Base-by-base conservation (phyloP, 148 eudicot species). In the Polygonum maritimum region DNA sequence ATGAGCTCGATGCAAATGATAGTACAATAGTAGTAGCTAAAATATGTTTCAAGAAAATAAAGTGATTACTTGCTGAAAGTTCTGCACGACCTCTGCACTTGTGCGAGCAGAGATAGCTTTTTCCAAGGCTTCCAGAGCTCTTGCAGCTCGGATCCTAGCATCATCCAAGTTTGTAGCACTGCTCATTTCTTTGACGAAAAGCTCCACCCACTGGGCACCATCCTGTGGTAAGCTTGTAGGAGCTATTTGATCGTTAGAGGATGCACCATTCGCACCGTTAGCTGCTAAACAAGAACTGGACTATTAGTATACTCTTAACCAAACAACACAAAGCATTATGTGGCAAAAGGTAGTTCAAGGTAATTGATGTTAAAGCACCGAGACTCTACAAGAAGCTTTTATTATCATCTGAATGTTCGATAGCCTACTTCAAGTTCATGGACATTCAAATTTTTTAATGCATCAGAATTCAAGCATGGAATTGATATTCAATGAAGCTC, bases 161-260 rank as follows among this genome's bases (percentile, higher is more conserved):
- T 92, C 95, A 75, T 89, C 93, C 74, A 86, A 75, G 75, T 87
- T 87, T 15, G 88, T 82, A 22, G 98, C 91, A 86, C 85, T 79
- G 75, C 41, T 83, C 88, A 88, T 92, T 84, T 92, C 96, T 73
- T 79, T 80, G 44, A 92, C 88, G 51, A 92, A 80, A 58, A 87
- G 71, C 49, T 92, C 98, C 83, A 92, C 98, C 98, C 98, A 92
- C 69, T 86, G 88, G 40, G 79, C 80, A 58, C 95, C 97, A 84
- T 86, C 85, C 9, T 74, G 69, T n/a, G 91, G 91, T 47, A 86
- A 79, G 74, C 49, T 78, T 49, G 73, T 81, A 22, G 82, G 80
- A 18, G 70, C 52, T 31, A 82, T 73, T 69, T 85, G 51, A 48
- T 81, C 84, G 21, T 71, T 79, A 31, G 77, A 45, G 44, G 83